Evolutionary conservation across 441 rosid species (phyloP).

Genomic region (Erodium trifolium): DNA sequence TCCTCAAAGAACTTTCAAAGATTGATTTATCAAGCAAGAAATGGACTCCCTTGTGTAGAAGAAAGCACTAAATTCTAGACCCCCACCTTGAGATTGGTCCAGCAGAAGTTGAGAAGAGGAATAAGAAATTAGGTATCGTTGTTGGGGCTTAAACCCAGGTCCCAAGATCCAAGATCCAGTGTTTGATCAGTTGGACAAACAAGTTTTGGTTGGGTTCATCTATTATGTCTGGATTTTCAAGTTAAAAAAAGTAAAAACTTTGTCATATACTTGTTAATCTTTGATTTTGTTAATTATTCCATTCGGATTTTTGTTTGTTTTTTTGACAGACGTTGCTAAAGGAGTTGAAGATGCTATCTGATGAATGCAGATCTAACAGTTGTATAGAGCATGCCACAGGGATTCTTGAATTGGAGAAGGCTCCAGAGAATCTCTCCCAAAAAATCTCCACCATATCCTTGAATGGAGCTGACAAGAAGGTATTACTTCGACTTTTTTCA

Average conservation of each 20-base stretch:
- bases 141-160: too few species aligned
- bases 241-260: neutral
- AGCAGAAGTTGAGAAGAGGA: too few species aligned
- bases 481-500: constrained; percentile 20
- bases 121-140: too few species aligned
- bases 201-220: too few species aligned
- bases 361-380: constrained; percentile 71
- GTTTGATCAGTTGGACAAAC: too few species aligned
- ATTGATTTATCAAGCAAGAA: too few species aligned
- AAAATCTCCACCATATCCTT: constrained; percentile 69
- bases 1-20: too few species aligned
- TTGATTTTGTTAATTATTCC: neutral
- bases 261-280: neutral
- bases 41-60: too few species aligned
- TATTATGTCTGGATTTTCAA: too few species aligned
- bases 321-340: constrained; percentile 39
- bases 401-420: constrained; percentile 70
- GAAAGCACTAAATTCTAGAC: too few species aligned
- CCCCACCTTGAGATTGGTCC: too few species aligned
- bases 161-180: too few species aligned
- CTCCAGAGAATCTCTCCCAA: constrained; percentile 65
- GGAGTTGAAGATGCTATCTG: constrained; percentile 54
- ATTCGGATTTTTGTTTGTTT: constrained; percentile 1
- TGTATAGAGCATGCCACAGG: constrained; percentile 92
- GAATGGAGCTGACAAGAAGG: constrained; percentile 55